Evolutionary conservation across 2,329 filamentous ascomycete genomes (phyloP).

Genomic region (Sporothrix brasiliensis): DNA sequence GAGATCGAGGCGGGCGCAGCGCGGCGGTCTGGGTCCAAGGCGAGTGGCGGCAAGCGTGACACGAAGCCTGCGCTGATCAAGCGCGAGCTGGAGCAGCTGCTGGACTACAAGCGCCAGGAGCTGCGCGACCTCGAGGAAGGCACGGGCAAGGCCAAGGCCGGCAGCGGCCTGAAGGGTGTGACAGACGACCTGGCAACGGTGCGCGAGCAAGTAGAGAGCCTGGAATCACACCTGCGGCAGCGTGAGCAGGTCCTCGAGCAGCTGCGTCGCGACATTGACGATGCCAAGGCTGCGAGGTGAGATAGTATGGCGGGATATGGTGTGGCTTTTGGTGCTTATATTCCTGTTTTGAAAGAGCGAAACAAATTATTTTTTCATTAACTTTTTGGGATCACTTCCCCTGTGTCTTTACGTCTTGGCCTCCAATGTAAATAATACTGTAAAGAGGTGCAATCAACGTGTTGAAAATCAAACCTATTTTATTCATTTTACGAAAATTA

Average conservation of each 20-base stretch:
- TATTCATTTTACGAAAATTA: neutral
- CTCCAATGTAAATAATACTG: neutral
- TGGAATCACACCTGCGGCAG: constrained; percentile 79
- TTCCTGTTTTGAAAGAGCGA: constrained; percentile 23
- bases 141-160: constrained; percentile 67
- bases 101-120: constrained; percentile 90
- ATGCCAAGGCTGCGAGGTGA: constrained; percentile 66
- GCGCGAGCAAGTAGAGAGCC: constrained; percentile 89
- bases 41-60: constrained; percentile 63
- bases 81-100: constrained; percentile 86
- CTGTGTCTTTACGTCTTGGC: neutral
- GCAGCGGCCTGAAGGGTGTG: constrained; percentile 74
- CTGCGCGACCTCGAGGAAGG: constrained; percentile 75
- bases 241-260: constrained; percentile 76
- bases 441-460: neutral
- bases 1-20: constrained; percentile 74
- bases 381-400: neutral
- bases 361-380: neutral
- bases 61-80: constrained; percentile 90
- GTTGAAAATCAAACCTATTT: too few species aligned
- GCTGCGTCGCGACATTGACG: constrained; percentile 76
- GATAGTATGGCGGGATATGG: constrained; percentile 5
- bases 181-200: constrained; percentile 85
- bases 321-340: neutral
- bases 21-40: constrained; percentile 48